Evolutionary conservation across 2,329 filamentous ascomycete genomes (phyloP).

Genomic region (Fusarium newnesense): DNA sequence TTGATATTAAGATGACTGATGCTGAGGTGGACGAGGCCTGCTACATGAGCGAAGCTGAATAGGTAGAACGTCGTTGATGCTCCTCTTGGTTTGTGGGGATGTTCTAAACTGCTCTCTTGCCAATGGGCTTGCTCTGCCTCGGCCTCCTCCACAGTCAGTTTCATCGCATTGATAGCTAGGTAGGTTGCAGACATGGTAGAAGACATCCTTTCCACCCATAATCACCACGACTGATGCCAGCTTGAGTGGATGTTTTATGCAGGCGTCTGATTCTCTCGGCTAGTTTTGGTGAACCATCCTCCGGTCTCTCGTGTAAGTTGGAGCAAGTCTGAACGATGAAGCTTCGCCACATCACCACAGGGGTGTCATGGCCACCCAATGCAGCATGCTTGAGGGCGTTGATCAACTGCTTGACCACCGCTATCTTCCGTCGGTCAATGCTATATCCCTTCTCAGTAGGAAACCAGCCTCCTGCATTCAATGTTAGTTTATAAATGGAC

Average conservation of each 20-base stretch:
- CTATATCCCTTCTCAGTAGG: not conserved
- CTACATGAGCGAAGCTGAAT: no score
- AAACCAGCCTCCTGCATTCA: not conserved
- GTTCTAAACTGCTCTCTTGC: no score
- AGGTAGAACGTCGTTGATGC: no score
- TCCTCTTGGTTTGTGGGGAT: no score
- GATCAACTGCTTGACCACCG: not conserved
- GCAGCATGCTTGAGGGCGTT: not conserved
- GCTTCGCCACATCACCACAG: not conserved
- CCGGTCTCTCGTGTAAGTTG: not conserved
- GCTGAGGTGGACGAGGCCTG: no score
- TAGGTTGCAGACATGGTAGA: not conserved
- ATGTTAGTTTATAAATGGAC: not conserved
- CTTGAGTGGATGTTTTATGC: not conserved
- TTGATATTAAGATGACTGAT: no score
- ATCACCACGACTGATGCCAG: not conserved
- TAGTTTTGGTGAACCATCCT: not conserved
- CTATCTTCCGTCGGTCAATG: not conserved
- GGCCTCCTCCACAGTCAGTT: no score
- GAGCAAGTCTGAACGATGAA: not conserved
- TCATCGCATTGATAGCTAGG: no score
- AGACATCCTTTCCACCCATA: not conserved
- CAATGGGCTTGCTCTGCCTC: no score
- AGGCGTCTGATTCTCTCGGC: not conserved
- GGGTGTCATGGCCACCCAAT: not conserved